Evolutionary conservation across 2,329 filamentous ascomycete genomes (phyloP), one percentile per base, ranked within the genome.

Genomic region (Periconia sp.): DNA sequence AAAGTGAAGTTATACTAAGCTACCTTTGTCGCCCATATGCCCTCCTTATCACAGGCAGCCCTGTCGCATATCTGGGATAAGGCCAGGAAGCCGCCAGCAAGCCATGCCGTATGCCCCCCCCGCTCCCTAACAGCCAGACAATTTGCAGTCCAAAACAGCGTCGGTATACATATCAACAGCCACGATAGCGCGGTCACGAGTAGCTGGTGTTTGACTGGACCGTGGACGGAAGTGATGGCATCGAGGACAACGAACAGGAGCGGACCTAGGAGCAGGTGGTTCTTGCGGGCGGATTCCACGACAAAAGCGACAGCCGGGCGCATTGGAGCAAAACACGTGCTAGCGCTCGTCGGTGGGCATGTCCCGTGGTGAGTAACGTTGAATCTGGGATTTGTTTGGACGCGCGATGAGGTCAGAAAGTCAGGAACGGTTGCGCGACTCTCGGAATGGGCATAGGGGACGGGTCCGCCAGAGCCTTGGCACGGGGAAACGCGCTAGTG

Each of bases 1-100:
- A 56, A n/a, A 18, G 30, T 28, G 29, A 17, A 24, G 6, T n/a
- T 18, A 16, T n/a, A n/a, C n/a, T n/a, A n/a, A n/a, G 10, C 30
- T 56, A 76, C 75, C 71, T 77, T 75, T 16, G 70, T 70, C 63
- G 71, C 70, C 68, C 72, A 71, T n/a, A 74, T 66, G 28, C 69
- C 70, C 46, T 69, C 61, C 37, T 67, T 69, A 47, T 74, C 71
- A 50, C 69, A 67, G n/a, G 72, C 69, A 15, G 66, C 68, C 40
- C 73, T 54, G 48, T 76, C 73, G 60, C 74, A 76, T 25, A 77
- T 60, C 26, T 63, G 61, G 17, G 71, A 64, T 36, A 78, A 52
- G 9, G 69, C 72, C 25, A 76, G 60, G 36, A 75, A 59, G 8
- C 51, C 64, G 24, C 74, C 75, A 4, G 72, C 71, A 15, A 65